Base-by-base conservation (phyloP, 306 rosid species). In the Fragaria ananassa region DNA sequence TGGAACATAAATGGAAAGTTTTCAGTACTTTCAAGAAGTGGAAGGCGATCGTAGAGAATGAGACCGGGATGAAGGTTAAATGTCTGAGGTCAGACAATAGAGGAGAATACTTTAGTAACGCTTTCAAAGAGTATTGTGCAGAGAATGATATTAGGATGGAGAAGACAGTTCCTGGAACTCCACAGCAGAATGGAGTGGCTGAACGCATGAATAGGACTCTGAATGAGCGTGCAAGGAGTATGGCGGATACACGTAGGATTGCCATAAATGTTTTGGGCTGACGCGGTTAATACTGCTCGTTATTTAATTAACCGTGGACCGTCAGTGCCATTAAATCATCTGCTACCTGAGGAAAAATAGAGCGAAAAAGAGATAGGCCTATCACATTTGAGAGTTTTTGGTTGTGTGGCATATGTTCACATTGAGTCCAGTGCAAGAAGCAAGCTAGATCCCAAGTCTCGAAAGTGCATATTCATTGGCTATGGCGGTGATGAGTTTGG, bases 271-370 rank as follows among this genome's bases (percentile, higher is more conserved):
- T 74, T 74, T 19, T 74, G 19, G 9, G 4, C 29, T 54, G 61
- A n/a, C n/a, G 29, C 61, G 13, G 3, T 39, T 29, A 53, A 72
- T 2, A 58, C 56, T 12, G 9, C 6, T 4, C 0, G 39, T 4
- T 74, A 58, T 35, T 58, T 74, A 31, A 74, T 54, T 47, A 57
- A 74, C 21, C 1, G n/a, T 14, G 68, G 77, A 14, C 14, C 42
- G 4, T 74, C 69, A 4, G n/a, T 49, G 1, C n/a, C n/a, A 49
- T 49, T 49, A 13, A 49, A 49, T 15, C 7, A 50, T 9, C 13
- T 53, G 3, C 23, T 74, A 51, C 53, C 11, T 8, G n/a, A 74
- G 31, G 57, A 47, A 70, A 23, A 69, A 29, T 49, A 15, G 27
- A 70, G 41, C 5, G 13, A 6, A 45, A 46, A 46, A 46, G 17